A percentile compares a stretch with the other conserved stretches of the same genome.
These are phyloP conservation scores for Huiozyma naganishii DNA, from an alignment of 805 yeast species.

Conservation along the genomic window DNA sequence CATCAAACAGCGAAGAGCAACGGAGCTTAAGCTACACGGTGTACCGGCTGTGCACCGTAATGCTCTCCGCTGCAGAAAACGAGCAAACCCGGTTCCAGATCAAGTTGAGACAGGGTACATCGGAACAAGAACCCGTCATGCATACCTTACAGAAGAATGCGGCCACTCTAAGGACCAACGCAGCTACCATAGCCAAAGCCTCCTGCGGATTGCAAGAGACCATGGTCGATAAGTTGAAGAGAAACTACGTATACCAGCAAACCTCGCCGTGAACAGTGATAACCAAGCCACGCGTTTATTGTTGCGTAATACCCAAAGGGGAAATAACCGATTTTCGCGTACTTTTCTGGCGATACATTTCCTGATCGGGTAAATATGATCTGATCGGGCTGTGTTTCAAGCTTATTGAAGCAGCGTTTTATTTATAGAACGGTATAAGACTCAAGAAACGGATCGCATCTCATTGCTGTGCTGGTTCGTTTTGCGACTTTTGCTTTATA, in stretches of 20 bases:
- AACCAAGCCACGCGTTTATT: slow-evolving; percentile 5
- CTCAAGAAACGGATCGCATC: no score
- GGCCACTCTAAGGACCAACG: slow-evolving; percentile 15
- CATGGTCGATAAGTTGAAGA: slow-evolving; percentile 20
- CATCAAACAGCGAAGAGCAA: slow-evolving; percentile 5
- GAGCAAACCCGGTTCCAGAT: slow-evolving; percentile 16
- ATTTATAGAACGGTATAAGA: no score
- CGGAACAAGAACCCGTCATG: slow-evolving; percentile 1
- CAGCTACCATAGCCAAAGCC: slow-evolving; percentile 15
- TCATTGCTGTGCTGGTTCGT: no score
- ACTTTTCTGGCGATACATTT: no score
- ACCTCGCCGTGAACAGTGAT: slow-evolving; percentile 6
- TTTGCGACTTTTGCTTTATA: no score
- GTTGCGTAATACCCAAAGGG: no score
- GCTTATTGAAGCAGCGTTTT: no score
- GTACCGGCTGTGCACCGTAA: slow-evolving; percentile 20
- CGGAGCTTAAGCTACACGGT: slow-evolving; percentile 16
- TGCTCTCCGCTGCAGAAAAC: slow-evolving; percentile 16
- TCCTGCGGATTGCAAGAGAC: slow-evolving; percentile 25
- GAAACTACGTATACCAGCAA: slow-evolving; percentile 21
- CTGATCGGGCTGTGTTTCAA: no score
- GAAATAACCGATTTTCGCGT: no score
- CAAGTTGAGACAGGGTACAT: slow-evolving; percentile 2
- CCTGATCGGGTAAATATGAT: no score
- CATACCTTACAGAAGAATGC: slow-evolving; percentile 19